Conservation (phyloP, 768 basidiomycete species). For the Suillus sp. region DNA sequence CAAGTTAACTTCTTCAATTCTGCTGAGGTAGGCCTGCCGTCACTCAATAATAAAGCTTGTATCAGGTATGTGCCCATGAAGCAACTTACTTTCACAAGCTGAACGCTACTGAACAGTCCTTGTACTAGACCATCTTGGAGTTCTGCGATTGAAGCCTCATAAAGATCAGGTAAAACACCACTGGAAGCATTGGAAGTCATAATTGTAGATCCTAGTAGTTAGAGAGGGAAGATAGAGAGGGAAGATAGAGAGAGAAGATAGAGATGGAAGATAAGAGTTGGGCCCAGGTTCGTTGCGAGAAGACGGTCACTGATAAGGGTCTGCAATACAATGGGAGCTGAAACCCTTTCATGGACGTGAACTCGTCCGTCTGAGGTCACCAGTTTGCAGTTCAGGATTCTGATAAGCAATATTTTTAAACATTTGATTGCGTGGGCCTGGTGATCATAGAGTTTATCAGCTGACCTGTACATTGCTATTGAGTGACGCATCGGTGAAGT, state of each 20-base stretch:
- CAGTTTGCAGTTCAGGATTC: background rate
- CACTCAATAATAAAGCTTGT: background rate
- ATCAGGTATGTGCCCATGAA: background rate
- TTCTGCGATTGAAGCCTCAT: constrained; percentile 38
- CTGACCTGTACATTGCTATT: background rate
- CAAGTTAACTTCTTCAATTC: constrained; percentile 42
- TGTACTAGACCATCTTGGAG: constrained; percentile 35
- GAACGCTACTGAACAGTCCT: constrained; percentile 37
- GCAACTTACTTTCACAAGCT: constrained; percentile 35
- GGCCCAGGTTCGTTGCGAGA: background rate
- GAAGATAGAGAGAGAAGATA: background rate
- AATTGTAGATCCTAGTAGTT: background rate
- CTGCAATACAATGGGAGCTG: background rate
- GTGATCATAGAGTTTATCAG: background rate
- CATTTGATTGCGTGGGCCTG: background rate
- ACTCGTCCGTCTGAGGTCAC: background rate
- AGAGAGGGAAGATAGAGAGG: no score
- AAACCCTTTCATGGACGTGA: background rate
- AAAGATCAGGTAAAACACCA: constrained; percentile 35
- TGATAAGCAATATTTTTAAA: constrained; percentile 3
- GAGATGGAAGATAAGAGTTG: background rate
- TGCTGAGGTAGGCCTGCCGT: constrained; percentile 37
- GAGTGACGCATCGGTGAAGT: background rate
- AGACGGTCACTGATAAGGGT: background rate
- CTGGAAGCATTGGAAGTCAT: background rate